Conservation (phyloP, 163 green algal species). For the Volvox carteri region DNA sequence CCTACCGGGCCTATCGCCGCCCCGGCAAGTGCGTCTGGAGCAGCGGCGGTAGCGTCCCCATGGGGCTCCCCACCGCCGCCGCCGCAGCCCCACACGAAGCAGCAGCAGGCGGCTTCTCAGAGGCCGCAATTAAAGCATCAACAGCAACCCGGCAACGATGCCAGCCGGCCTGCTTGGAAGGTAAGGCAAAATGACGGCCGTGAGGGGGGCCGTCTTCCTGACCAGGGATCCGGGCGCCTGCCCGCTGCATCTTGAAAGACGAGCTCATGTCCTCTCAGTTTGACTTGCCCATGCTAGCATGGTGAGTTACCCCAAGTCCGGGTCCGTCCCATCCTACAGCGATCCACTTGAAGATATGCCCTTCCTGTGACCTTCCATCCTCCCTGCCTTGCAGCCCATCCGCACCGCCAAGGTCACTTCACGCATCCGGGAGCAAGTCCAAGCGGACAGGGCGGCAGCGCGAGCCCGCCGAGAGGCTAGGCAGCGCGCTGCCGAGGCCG, state of each 20-base stretch:
- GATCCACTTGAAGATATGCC: too few species aligned
- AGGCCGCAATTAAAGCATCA: background rate
- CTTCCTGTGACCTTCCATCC: too few species aligned
- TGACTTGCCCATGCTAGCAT: too few species aligned
- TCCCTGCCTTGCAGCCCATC: constrained; percentile 13
- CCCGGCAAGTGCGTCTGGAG: background rate
- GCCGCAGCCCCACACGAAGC: background rate
- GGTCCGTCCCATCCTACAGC: too few species aligned
- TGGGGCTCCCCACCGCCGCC: too few species aligned
- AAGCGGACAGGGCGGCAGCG: constrained; percentile 40
- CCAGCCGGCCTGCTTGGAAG: constrained; percentile 2
- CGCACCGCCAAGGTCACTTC: constrained; percentile 2
- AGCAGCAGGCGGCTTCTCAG: background rate
- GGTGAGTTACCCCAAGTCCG: too few species aligned
- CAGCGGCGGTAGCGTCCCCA: too few species aligned
- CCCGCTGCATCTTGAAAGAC: too few species aligned
- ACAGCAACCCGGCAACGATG: background rate
- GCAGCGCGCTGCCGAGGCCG: constrained; percentile 25
- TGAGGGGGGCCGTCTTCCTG: too few species aligned
- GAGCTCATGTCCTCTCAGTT: too few species aligned
- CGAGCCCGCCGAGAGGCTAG: background rate
- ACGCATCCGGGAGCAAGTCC: constrained; percentile 45
- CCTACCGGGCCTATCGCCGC: background rate
- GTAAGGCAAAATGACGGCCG: too few species aligned
- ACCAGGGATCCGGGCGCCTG: too few species aligned